Base-by-base conservation (phyloP, 2,329 filamentous ascomycete genomes). In the Scytalidium sp. region DNA sequence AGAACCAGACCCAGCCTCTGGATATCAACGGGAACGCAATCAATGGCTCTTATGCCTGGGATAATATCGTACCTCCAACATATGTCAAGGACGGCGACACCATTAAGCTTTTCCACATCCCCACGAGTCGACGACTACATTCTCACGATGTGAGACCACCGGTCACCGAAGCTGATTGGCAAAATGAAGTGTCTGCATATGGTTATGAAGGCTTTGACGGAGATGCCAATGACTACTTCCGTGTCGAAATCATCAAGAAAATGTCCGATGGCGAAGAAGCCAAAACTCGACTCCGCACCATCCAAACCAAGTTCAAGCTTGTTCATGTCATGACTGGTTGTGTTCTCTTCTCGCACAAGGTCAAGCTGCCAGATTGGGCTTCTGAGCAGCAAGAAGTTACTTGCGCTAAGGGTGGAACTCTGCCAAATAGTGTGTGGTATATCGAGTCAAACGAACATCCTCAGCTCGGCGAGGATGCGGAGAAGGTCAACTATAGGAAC, bases 311-410 rank as follows among this genome's bases (percentile, higher is more conserved):
- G 74, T 99, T 99, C 76, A 88, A 84, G 65, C 86, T 99, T 41
- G 81, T 97, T 27, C 94, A 99, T 66, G 74, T 96, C 67, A 97
- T 99, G 94, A 96, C 91, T 55, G 92, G 93, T 43, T 99, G 94
- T 66, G 88, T 87, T 11, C 79, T 99, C 20, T 99, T 99, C 77
- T 97, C 93, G 1, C 94, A 99, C 79, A 97, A 97, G 75, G 92
- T 97, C 67, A 99, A 99, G 76, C 85, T 99, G 51, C 94, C 94
- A 3, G 91, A 96, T 2, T 99, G 94, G 94, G 94, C 89, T 43
- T 99, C 87, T 46, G 94, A 97, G 69, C 94, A 99, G 70, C 94
- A 99, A 69, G 94, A 99, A 71, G 94, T 99, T n/a, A 97, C 93
- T 19, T 99, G 94, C 66, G 94, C 94, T 7, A 87, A 85, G 60